phyloP scores from a whole-genome alignment of 2,329 filamentous ascomycete genomes.

The Apiospora kogelbergensis region DNA sequence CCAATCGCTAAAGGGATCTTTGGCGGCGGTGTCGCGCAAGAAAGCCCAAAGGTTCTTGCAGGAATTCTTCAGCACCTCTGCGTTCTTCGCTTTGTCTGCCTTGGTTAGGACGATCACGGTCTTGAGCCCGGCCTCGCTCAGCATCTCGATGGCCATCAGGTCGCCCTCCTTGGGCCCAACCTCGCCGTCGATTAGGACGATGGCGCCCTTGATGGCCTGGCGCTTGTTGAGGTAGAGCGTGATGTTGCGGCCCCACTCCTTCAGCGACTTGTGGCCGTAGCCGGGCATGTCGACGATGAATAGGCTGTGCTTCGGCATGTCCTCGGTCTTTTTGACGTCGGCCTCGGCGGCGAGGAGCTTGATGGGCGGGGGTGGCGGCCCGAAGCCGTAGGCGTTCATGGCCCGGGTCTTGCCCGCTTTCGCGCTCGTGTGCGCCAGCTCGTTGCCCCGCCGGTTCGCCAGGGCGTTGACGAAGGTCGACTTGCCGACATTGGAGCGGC shows the following conservation, averaged over 20 bases:
- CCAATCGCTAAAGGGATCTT: conserved; percentile 22
- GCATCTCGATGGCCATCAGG: conserved; percentile 43
- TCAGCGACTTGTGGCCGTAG: conserved; percentile 47
- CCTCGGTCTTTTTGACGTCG: conserved; percentile 31
- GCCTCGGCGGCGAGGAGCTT: conserved; percentile 23
- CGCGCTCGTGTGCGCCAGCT: conserved; percentile 48
- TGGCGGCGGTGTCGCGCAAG: conserved; percentile 22
- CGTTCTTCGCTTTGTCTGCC: conserved; percentile 47
- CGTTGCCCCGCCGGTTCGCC: conserved; percentile 54
- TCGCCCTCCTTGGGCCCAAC: conserved; percentile 52
- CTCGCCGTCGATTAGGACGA: conserved; percentile 54
- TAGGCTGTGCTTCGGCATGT: conserved; percentile 45
- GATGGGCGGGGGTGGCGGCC: conserved; percentile 33
- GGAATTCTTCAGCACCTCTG: conserved; percentile 25
- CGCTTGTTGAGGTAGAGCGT: conserved; percentile 49
- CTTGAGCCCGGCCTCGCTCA: conserved; percentile 44
- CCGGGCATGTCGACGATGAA: conserved; percentile 53
- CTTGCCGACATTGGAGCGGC: conserved; percentile 88
- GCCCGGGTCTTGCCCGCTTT: conserved; percentile 53
- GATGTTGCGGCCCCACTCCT: conserved; percentile 54
- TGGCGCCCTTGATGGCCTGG: conserved; percentile 48
- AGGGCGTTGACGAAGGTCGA: conserved; percentile 86
- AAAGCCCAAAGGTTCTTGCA: conserved; percentile 29
- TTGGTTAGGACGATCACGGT: conserved; percentile 57
- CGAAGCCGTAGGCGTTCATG: conserved; percentile 58